A percentile compares a stretch with the other conserved stretches of the same genome.
phyloP scores from a whole-genome alignment of 164 flowering plant species.

The Vitis rupestris region DNA sequence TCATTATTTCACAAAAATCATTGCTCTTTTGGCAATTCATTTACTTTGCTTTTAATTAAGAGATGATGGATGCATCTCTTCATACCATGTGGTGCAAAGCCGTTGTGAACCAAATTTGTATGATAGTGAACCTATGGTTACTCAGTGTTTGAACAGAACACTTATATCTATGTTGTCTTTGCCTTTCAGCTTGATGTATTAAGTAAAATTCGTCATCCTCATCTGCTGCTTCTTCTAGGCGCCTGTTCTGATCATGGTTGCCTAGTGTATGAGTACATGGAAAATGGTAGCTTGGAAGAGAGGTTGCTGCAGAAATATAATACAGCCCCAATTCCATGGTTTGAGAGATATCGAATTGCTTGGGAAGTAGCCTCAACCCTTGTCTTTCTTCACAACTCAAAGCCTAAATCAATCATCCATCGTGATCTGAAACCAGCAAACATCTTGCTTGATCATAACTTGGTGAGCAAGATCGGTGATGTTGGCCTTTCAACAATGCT shows the following conservation, averaged over 20 bases:
- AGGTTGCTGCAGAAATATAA: conserved; percentile 38
- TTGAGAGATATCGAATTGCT: conserved; percentile 69
- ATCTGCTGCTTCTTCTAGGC: conserved; percentile 83
- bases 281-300: conserved; percentile 85
- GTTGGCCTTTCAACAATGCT: conserved; percentile 83
- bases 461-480: conserved; percentile 90
- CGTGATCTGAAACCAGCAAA: conserved; percentile 95
- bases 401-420: conserved; percentile 78
- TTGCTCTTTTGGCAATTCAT: no score
- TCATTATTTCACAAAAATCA: background rate
- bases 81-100: background rate
- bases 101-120: background rate
- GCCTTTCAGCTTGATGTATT: conserved; percentile 73
- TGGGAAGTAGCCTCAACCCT: conserved; percentile 90
- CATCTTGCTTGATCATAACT: conserved; percentile 78
- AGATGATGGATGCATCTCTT: background rate
- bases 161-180: background rate
- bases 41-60: no score
- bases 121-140: no score
- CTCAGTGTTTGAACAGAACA: background rate
- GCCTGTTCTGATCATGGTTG: conserved; percentile 83
- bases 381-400: conserved; percentile 72
- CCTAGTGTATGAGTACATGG: conserved; percentile 94
- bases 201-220: conserved; percentile 82
- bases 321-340: conserved; percentile 79